phyloP scores from a whole-genome alignment of 163 green algal species.

The Scenedesmus sp. region DNA sequence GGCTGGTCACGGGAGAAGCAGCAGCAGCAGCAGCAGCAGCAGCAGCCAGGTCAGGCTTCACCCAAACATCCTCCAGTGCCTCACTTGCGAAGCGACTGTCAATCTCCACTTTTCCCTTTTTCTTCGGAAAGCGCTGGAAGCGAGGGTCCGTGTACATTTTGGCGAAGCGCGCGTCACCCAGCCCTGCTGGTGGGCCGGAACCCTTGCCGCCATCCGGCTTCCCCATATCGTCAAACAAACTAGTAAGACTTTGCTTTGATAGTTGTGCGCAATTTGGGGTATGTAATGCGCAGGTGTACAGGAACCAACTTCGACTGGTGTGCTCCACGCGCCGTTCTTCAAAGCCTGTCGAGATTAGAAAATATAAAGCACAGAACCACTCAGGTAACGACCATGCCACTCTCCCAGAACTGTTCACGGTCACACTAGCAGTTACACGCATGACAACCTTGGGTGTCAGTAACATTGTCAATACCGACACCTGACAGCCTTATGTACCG shows the following conservation, averaged over 20 bases:
- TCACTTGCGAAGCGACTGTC: conserved; percentile 89
- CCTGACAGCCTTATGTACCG: background rate
- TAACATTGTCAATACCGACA: background rate
- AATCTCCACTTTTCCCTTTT: conserved; percentile 82
- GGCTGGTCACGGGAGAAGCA: background rate
- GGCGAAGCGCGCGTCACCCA: conserved; percentile 75
- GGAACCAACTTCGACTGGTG: background rate
- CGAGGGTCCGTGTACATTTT: conserved; percentile 85
- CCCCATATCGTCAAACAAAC: background rate
- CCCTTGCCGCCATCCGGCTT: conserved; percentile 17
- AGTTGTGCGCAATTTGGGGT: background rate
- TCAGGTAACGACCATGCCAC: too few relatives aligned
- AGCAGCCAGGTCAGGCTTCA: conserved; percentile 1
- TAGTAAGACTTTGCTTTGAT: background rate
- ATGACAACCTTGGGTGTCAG: background rate
- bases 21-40: background rate
- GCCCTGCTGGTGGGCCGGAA: background rate
- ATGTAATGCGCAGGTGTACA: background rate
- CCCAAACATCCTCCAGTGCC: background rate
- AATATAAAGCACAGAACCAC: background rate
- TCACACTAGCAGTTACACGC: background rate
- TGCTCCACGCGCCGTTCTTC: background rate
- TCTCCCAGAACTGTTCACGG: background rate
- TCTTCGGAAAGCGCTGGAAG: conserved; percentile 86
- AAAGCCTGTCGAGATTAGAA: background rate